Conservation (phyloP, 2,329 filamentous ascomycete genomes). For the Diaporthe capsici region DNA sequence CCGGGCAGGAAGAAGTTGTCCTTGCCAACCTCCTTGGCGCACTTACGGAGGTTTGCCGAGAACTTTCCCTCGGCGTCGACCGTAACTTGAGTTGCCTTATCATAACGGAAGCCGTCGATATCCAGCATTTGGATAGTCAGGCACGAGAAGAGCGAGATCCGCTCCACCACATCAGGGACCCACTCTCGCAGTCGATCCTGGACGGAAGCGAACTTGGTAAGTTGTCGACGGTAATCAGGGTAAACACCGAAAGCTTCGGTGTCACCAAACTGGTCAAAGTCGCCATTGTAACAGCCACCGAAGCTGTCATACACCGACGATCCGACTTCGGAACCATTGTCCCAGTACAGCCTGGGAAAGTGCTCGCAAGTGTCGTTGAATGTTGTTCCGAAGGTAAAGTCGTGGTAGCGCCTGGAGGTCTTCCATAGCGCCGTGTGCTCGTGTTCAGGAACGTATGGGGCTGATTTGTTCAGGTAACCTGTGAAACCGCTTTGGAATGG, state of each 20-base stretch:
- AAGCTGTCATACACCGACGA: slow-evolving; percentile 61
- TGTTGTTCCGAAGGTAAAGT: slow-evolving; percentile 67
- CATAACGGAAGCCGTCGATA: slow-evolving; percentile 75
- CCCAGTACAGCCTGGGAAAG: slow-evolving; percentile 73
- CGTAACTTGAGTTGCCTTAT: slow-evolving; percentile 73
- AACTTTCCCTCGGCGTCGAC: slow-evolving; percentile 72
- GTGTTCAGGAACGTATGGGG: slow-evolving; percentile 62
- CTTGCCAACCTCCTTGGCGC: slow-evolving; percentile 69
- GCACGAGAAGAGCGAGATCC: slow-evolving; percentile 72
- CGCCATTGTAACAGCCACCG: slow-evolving; percentile 65
- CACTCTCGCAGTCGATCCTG: slow-evolving; percentile 77
- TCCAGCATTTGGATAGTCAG: slow-evolving; percentile 73
- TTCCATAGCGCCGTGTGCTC: slow-evolving; percentile 73
- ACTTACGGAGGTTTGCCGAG: slow-evolving; percentile 67
- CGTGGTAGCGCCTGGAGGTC: slow-evolving; percentile 64
- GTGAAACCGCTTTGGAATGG: slow-evolving; percentile 64
- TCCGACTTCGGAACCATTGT: slow-evolving; percentile 66
- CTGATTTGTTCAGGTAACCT: slow-evolving; percentile 69
- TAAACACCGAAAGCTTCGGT: slow-evolving; percentile 75
- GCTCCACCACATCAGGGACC: slow-evolving; percentile 69
- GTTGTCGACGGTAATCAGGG: slow-evolving; percentile 73
- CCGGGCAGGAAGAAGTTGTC: slow-evolving; percentile 75
- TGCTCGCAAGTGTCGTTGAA: slow-evolving; percentile 64
- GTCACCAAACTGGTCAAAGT: slow-evolving; percentile 64
- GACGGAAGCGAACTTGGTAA: slow-evolving; percentile 76